Conservation (phyloP, 2,329 filamentous ascomycete genomes). For the Shiraia bambusicola region DNA sequence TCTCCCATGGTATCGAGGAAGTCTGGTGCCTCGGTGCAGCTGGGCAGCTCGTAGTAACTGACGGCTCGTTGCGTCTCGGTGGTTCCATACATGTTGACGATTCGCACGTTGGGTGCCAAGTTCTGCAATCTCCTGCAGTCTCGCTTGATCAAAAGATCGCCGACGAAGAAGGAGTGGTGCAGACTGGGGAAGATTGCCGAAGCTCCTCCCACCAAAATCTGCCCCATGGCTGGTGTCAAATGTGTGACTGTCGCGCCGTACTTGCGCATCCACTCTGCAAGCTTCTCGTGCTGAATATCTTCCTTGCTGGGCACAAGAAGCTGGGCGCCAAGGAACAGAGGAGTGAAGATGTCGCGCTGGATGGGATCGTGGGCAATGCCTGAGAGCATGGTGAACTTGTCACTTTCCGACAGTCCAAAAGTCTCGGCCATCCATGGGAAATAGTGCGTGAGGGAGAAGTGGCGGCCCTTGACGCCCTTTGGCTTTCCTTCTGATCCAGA, state of each 20-base stretch:
- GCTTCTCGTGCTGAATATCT: conserved; percentile 80
- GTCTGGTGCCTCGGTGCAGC: conserved; percentile 61
- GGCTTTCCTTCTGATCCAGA: conserved; percentile 74
- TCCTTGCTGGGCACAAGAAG: conserved; percentile 77
- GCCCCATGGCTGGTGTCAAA: conserved; percentile 93
- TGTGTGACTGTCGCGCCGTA: conserved; percentile 78
- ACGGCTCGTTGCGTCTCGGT: conserved; percentile 83
- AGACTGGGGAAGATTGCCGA: conserved; percentile 74
- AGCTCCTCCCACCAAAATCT: conserved; percentile 86
- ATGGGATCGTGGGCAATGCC: conserved; percentile 76
- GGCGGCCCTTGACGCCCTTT: conserved; percentile 84
- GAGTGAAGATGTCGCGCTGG: conserved; percentile 81
- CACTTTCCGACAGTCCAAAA: conserved; percentile 72
- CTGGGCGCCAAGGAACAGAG: conserved; percentile 80
- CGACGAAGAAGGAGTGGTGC: conserved; percentile 85
- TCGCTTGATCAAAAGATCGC: conserved; percentile 81
- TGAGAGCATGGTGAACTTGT: conserved; percentile 77
- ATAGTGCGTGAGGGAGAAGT: conserved; percentile 83
- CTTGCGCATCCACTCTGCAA: conserved; percentile 85
- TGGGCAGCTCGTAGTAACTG: conserved; percentile 78
- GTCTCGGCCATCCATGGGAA: conserved; percentile 90
- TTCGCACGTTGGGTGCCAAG: conserved; percentile 71
- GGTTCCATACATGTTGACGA: conserved; percentile 86
- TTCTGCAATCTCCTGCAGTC: conserved; percentile 77
- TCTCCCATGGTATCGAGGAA: conserved; percentile 68